A percentile compares a stretch with the other conserved stretches of the same genome.
Conservation (phyloP, 371 early-diverging fungal genomes). For the Choanephora cucurbitarum region DNA sequence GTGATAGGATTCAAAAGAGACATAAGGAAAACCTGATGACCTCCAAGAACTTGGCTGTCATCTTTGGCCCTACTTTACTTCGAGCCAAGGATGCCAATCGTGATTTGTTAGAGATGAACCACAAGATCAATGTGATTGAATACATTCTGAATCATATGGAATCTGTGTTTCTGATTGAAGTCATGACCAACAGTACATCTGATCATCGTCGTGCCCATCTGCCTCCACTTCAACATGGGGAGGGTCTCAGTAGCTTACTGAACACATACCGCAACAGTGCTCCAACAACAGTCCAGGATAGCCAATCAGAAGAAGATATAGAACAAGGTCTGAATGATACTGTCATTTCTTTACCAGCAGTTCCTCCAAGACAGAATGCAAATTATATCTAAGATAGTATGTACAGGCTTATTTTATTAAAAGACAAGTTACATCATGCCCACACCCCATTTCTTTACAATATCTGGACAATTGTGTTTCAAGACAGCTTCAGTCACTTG, state of each 20-base stretch:
- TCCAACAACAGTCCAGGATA: background rate
- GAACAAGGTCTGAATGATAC: background rate
- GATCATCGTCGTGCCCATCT: constrained; percentile 8
- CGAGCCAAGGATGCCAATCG: constrained; percentile 62
- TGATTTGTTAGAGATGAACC: constrained; percentile 80
- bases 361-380: constrained; percentile 44
- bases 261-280: constrained; percentile 6
- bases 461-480: constrained; percentile 57
- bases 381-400: constrained; percentile 38
- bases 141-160: constrained; percentile 55
- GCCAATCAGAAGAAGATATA: background rate
- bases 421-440: constrained; percentile 5
- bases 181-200: constrained; percentile 9
- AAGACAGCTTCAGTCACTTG: constrained; percentile 69
- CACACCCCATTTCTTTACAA: constrained; percentile 59
- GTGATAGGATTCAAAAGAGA: constrained; percentile 57
- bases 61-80: constrained; percentile 90
- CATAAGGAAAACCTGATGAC: constrained; percentile 77
- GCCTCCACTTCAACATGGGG: constrained; percentile 30
- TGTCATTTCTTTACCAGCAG: constrained; percentile 28
- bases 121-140: constrained; percentile 75
- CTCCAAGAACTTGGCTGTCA: constrained; percentile 84
- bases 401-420: no score
- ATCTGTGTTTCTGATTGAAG: constrained; percentile 31
- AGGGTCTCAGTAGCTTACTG: constrained; percentile 27